Conservation (phyloP, 345 rosid species). For the Litchi chinensis region DNA sequence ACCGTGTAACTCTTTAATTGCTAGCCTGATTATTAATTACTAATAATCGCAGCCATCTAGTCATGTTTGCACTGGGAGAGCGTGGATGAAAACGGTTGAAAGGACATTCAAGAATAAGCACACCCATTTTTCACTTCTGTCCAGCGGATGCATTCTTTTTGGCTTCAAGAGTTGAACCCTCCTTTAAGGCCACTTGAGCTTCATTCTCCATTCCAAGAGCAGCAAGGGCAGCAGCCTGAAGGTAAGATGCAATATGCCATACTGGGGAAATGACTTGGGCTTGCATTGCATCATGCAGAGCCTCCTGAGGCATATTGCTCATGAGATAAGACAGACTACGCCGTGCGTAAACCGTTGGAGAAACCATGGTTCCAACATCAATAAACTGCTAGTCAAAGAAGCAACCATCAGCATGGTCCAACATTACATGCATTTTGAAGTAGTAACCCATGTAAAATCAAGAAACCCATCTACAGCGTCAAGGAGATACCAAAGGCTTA, state of each 20-base stretch:
- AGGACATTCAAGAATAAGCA: conserved; percentile 11
- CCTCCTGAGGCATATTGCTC: conserved; percentile 80
- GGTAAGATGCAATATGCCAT: conserved; percentile 87
- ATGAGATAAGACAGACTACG: conserved; percentile 80
- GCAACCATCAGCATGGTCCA: not conserved
- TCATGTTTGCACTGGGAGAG: conserved; percentile 12
- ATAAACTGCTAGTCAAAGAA: conserved; percentile 58
- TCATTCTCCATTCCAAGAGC: conserved; percentile 71
- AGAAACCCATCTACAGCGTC: not conserved
- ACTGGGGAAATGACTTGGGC: conserved; percentile 86
- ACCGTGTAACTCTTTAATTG: conserved; percentile 1
- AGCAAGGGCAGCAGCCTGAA: conserved; percentile 75
- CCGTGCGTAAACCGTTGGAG: conserved; percentile 83
- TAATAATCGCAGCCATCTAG: conserved; percentile 6
- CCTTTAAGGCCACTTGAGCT: conserved; percentile 74
- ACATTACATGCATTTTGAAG: not conserved
- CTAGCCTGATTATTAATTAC: conserved; percentile 9
- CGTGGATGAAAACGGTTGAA: not conserved
- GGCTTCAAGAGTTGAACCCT: conserved; percentile 69
- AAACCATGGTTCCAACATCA: conserved; percentile 80
- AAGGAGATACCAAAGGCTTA: not conserved
- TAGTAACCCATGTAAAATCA: not conserved
- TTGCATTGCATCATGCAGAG: conserved; percentile 77
- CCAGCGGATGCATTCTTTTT: conserved; percentile 39
- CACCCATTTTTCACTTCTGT: conserved; percentile 26